Evolutionary conservation across 2,329 filamentous ascomycete species (phyloP), one percentile per base, ranked within the genome.

Genomic region (Orbilia javanica): DNA sequence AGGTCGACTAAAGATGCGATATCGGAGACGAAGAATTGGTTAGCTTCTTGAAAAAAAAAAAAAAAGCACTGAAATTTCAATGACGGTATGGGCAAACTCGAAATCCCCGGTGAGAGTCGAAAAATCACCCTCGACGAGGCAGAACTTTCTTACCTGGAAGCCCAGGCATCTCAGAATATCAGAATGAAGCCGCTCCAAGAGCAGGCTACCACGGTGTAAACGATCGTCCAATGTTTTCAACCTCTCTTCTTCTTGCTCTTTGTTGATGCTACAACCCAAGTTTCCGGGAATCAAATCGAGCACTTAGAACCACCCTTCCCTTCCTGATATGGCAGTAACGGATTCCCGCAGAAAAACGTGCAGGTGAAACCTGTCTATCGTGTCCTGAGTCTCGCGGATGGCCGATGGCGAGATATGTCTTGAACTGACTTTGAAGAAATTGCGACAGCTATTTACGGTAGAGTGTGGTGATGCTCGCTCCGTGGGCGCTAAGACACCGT

Each of bases 1-100:
- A 99, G 90, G 85, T 99, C 95, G 86, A 99, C 94, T 79, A 63
- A 18, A 34, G n/a, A 4, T 60, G 42, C 48, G 57, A 62, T 20
- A 62, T 63, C 53, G 53, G 60, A 73, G 31, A 44, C 85, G 93
- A 97, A 82, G 93, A 52, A 62, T n/a, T 27, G 27, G 44, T 67
- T 68, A 72, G 62, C 62, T 29, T n/a, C 52, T 34, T 44, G 22
- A n/a, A n/a, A n/a, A n/a, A n/a, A n/a, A n/a, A n/a, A n/a, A n/a
- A n/a, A n/a, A n/a, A n/a, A n/a, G n/a, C n/a, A n/a, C 80, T 53
- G 20, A 8, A 48, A 18, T n/a, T 53, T 57, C 29, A 42, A 34
- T 42, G 15, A 48, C 48, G 29, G 13, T 44, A 42, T 29, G 29
- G 60, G 31, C 5, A 15, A 65, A 25, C 52, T 31, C 20, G 11